Base-by-base conservation (phyloP, 192 early-diverging fungal genomes). In the Pecoramyces ruminantium region DNA sequence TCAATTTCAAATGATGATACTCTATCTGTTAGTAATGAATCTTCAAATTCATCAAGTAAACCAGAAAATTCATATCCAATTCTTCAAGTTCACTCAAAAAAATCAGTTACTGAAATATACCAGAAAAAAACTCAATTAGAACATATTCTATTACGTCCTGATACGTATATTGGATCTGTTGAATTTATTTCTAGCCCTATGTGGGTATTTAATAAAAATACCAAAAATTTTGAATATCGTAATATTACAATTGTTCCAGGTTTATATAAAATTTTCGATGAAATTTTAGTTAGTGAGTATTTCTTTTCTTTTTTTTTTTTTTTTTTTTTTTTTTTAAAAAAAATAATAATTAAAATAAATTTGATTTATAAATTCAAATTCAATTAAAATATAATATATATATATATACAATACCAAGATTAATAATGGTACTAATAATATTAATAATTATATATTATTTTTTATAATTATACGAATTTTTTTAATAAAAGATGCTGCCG, bases 261-360 rank as follows among this genome's bases (percentile, higher is more conserved):
- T 78, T 83, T 99, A 27, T 98, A 96, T 86, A 99, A 99, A 85
- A 99, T 99, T 81, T 94, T 97, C 42, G 97, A 99, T 84, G 97
- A 99, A 85, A 97, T 99, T 81, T 87, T 99, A 17, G 96, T 99
- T 29, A 99, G 97, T 84, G 96, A 79, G 85, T 17, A n/a, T 29
- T 29, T 29, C 13, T 82, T 29, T 28, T 39, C 13, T 82, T 1
- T 16, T 3, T 34, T 34, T 34, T 34, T 6, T 34, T 34, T 6
- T 34, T 6, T 34, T 34, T 34, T 6, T 34, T 34, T 6, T 34
- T 6, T 34, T 34, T 34, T 29, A 78, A 15, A 25, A 21, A 18
- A 16, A 58, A 6, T 81, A 18, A 51, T 27, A 13, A 25, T 38
- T 17, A 21, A 16, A 18, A 29, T n/a, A n/a, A n/a, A n/a, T n/a